Conservation (phyloP, 306 rosid species). For the Cucumis sativus region Cucumber_9930_V3 NC_026659.2:27738501-27739000, state of each 20-base stretch:
- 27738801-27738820: conserved; percentile 24
- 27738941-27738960: conserved; percentile 40
- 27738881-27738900: too few species aligned
- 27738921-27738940: conserved; percentile 94
- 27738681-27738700: conserved; percentile 24
- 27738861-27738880: neutral
- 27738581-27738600: neutral
- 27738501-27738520: conserved; percentile 81
- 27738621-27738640: neutral
- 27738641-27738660: neutral
- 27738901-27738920: conserved; percentile 23
- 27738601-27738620: neutral
- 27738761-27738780: neutral
- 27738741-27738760: neutral
- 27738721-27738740: conserved; percentile 16
- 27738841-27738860: neutral
- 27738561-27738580: neutral
- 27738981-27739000: conserved; percentile 21
- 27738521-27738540: conserved; percentile 21
- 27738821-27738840: conserved; percentile 20
- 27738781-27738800: conserved; percentile 6
- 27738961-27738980: neutral
- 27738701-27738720: conserved; percentile 34
- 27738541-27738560: neutral
- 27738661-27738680: conserved; percentile 21